Conservation (phyloP, 116 monocot species). For the Posidonia oceanica region DNA sequence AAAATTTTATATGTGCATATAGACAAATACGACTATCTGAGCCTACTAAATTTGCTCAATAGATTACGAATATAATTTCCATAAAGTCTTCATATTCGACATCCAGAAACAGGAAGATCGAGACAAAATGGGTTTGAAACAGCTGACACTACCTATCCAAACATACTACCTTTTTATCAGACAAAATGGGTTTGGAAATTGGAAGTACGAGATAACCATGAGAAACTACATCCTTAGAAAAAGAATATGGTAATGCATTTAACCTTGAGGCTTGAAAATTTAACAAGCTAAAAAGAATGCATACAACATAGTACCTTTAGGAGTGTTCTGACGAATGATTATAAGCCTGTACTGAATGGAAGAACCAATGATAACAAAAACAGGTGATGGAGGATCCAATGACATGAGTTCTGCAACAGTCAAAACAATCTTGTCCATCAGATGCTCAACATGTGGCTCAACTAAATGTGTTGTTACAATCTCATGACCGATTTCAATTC, state of each 20-base stretch:
- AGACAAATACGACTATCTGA: too few relatives aligned
- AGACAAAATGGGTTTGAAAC: too few relatives aligned
- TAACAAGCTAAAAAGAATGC: not conserved
- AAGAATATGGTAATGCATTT: not conserved
- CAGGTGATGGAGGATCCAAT: slow-evolving; percentile 82
- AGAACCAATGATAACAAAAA: slow-evolving; percentile 63
- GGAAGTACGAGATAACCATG: too few relatives aligned
- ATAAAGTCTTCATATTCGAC: too few relatives aligned
- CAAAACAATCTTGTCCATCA: slow-evolving; percentile 58
- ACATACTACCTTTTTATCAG: too few relatives aligned
- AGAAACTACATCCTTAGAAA: too few relatives aligned
- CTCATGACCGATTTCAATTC: slow-evolving; percentile 88
- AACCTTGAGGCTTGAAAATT: not conserved
- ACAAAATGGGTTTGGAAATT: too few relatives aligned
- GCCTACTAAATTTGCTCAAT: too few relatives aligned
- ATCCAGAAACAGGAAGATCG: too few relatives aligned
- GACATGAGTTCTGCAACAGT: slow-evolving; percentile 98
- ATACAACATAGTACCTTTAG: slow-evolving; percentile 46
- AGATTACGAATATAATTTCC: too few relatives aligned
- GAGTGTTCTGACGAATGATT: slow-evolving; percentile 58
- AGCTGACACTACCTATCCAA: too few relatives aligned
- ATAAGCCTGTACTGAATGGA: slow-evolving; percentile 55
- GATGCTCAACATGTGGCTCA: slow-evolving; percentile 64
- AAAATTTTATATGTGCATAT: too few relatives aligned
- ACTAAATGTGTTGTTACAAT: slow-evolving; percentile 52